Percentiles rank a stretch among this genome's conserved stretches.
phyloP scores from a whole-genome alignment of 164 flowering plant species.

The Aristolochia fimbriata region DNA sequence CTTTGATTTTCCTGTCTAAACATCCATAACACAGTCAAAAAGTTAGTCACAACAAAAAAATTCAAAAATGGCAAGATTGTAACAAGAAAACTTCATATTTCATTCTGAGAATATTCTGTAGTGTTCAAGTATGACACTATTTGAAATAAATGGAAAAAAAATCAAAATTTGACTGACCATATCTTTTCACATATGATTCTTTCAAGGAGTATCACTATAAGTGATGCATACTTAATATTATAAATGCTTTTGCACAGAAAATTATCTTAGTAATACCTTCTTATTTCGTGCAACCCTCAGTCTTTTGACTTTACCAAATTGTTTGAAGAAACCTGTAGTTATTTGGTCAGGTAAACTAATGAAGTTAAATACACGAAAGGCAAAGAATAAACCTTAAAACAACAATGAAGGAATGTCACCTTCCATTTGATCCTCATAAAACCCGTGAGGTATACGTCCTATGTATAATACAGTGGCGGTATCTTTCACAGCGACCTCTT shows the following conservation, averaged over 20 bases:
- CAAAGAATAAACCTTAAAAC: background rate
- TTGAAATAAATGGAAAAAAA: too few species aligned
- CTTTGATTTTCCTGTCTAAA: conserved; percentile 87
- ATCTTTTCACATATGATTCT: too few species aligned
- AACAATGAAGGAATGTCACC: conserved; percentile 25
- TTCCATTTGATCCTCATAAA: conserved; percentile 81
- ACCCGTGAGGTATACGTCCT: conserved; percentile 90
- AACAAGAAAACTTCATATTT: too few species aligned
- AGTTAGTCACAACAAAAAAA: background rate
- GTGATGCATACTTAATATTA: background rate
- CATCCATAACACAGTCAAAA: conserved; percentile 2
- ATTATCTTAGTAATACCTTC: conserved; percentile 38
- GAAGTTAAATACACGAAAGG: background rate
- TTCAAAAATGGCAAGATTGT: too few species aligned
- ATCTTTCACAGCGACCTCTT: conserved; percentile 17
- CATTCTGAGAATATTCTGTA: too few species aligned
- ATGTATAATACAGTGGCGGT: conserved; percentile 66
- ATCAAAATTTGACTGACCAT: too few species aligned
- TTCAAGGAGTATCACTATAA: too few species aligned
- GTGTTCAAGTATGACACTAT: too few species aligned
- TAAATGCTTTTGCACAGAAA: background rate
- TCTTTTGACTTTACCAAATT: conserved; percentile 67
- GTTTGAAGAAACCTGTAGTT: conserved; percentile 57
- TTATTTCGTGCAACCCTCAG: conserved; percentile 70
- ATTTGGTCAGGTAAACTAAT: conserved; percentile 2